Evolutionary conservation across 192 early-diverging fungal species (phyloP).

Genomic region (Backusella circina): DNA sequence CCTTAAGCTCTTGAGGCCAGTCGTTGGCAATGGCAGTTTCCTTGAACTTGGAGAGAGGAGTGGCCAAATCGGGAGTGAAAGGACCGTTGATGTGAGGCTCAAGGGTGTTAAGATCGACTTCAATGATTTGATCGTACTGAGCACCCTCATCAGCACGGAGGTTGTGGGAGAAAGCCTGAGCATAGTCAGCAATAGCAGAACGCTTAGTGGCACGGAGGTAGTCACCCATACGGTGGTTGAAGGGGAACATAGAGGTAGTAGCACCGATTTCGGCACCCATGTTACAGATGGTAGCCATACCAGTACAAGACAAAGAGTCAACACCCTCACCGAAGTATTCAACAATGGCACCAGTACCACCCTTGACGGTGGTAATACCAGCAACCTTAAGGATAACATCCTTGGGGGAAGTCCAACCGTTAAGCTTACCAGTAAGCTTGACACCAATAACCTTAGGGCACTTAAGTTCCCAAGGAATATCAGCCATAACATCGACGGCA

Average conservation of each 20-base stretch:
- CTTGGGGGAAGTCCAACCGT: slow-evolving; percentile 94
- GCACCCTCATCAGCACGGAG: slow-evolving; percentile 84
- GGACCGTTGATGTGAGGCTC: slow-evolving; percentile 98
- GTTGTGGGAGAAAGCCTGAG: slow-evolving; percentile 84
- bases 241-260: slow-evolving; percentile 96
- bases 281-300: slow-evolving; percentile 99
- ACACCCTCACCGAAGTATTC: slow-evolving; percentile 98
- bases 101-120: slow-evolving; percentile 89
- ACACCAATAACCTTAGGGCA: slow-evolving; percentile 95
- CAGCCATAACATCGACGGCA: slow-evolving; percentile 98
- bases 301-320: slow-evolving; percentile 92
- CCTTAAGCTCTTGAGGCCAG: slow-evolving; percentile 87
- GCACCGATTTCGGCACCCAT: slow-evolving; percentile 99
- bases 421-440: slow-evolving; percentile 80
- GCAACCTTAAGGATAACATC: slow-evolving; percentile 95
- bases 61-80: slow-evolving; percentile 94
- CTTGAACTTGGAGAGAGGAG: slow-evolving; percentile 91
- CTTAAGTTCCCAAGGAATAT: slow-evolving; percentile 99
- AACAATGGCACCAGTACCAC: slow-evolving; percentile 94
- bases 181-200: slow-evolving; percentile 70
- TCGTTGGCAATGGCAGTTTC: slow-evolving; percentile 78
- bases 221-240: slow-evolving; percentile 86
- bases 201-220: slow-evolving; percentile 90
- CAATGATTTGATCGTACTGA: slow-evolving; percentile 89
- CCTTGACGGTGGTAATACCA: slow-evolving; percentile 94